These are phyloP conservation scores for Pyronema omphalodes DNA, from an alignment of 495 filamentous ascomycete species.

Conservation along the genomic window DNA sequence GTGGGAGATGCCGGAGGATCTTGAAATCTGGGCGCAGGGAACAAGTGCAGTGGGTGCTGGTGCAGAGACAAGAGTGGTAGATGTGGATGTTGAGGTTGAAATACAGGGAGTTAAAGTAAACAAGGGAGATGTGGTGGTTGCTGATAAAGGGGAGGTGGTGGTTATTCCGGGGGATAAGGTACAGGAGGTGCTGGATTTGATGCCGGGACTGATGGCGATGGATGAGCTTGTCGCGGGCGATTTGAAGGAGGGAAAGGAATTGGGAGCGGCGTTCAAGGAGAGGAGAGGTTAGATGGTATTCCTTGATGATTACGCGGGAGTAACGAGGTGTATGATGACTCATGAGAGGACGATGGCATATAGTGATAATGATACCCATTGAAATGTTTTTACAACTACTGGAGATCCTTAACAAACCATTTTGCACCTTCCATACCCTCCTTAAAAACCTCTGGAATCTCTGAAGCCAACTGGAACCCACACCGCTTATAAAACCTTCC, in stretches of 20 bases:
- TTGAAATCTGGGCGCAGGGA: slow-evolving; percentile 37
- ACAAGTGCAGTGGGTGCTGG: slow-evolving; percentile 42
- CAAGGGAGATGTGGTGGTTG: slow-evolving; percentile 45
- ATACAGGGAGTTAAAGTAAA: slow-evolving; percentile 34
- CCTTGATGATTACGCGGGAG: neutral
- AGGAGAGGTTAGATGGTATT: slow-evolving; percentile 10
- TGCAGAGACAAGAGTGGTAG: slow-evolving; percentile 39
- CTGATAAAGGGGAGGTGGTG: slow-evolving; percentile 42
- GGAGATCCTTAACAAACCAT: neutral
- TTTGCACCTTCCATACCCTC: neutral
- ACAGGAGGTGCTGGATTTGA: slow-evolving; percentile 32
- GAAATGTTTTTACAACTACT: no score
- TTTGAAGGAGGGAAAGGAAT: slow-evolving; percentile 36
- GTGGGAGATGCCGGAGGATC: slow-evolving; percentile 26
- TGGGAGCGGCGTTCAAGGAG: slow-evolving; percentile 39
- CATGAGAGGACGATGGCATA: no score
- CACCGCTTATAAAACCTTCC: neutral
- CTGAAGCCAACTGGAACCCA: neutral
- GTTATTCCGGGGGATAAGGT: slow-evolving; percentile 38
- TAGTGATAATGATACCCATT: no score
- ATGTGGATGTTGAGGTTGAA: slow-evolving; percentile 33
- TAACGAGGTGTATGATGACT: no score
- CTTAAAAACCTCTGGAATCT: neutral
- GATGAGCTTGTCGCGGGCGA: slow-evolving; percentile 44
- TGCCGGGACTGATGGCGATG: slow-evolving; percentile 38